Percentiles rank a stretch among this genome's conserved stretches.
These are phyloP conservation scores for Exophiala xenobiotica DNA, from an alignment of 2,329 filamentous ascomycete genomes.

Conservation along the genomic window DNA sequence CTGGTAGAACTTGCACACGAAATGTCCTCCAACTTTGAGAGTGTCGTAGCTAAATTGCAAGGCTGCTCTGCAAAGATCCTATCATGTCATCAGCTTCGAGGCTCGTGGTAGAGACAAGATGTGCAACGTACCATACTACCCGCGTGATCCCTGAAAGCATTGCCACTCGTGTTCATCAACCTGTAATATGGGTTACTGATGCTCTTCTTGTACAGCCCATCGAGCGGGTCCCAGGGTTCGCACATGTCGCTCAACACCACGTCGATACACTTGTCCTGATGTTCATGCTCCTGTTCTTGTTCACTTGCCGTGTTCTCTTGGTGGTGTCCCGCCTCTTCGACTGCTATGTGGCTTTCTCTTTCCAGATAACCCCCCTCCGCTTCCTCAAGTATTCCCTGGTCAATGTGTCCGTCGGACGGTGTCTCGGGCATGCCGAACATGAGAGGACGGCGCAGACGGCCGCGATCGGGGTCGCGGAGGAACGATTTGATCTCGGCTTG, in stretches of 20 bases:
- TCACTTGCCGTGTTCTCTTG: constrained; percentile 37
- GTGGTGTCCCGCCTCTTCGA: constrained; percentile 38
- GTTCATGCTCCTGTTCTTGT: constrained; percentile 28
- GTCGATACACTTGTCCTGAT: constrained; percentile 67
- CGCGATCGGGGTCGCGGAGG: constrained; percentile 63
- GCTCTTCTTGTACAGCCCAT: constrained; percentile 78
- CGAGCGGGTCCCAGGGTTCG: constrained; percentile 84
- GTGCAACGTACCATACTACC: constrained; percentile 78
- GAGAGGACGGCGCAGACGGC: constrained; percentile 47
- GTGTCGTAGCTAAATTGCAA: constrained; percentile 83
- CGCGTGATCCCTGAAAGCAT: constrained; percentile 79
- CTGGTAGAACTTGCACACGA: constrained; percentile 97
- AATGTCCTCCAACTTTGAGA: constrained; percentile 77
- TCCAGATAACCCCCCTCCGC: constrained; percentile 29
- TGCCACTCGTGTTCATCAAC: constrained; percentile 99
- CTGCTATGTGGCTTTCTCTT: constrained; percentile 29
- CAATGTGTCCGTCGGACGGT: background rate
- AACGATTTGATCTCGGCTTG: constrained; percentile 75
- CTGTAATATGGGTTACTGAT: constrained; percentile 94
- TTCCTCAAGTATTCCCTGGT: constrained; percentile 21
- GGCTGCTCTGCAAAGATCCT: constrained; percentile 90
- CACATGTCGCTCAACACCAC: constrained; percentile 99
- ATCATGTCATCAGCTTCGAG: background rate
- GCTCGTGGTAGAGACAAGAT: constrained; percentile 1
- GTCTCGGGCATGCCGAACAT: constrained; percentile 5